Evolutionary conservation across 2,329 filamentous ascomycete species (phyloP), one percentile per base, ranked within the genome.

Genomic region (Ceratocystis cacaofunesta): DNA sequence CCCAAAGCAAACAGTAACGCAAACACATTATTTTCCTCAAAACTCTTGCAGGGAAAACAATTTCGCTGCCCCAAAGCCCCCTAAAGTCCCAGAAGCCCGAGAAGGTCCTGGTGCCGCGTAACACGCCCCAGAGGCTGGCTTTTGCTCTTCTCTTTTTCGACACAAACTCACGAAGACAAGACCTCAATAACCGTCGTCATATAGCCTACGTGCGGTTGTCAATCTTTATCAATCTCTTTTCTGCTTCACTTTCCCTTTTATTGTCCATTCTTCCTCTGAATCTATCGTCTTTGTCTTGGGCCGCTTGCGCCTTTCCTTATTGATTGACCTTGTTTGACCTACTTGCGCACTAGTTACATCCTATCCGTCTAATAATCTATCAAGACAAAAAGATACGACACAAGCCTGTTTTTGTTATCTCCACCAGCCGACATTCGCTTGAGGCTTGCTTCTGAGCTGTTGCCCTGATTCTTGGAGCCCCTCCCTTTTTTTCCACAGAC

Each of bases 341-440:
- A 57, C 25, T n/a, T 57, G 19, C 52, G 52, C 52, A 57, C 52
- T 57, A 57, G 52, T 57, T 57, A 28, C 52, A 57, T 57, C 52
- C 52, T 25, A 32, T 57, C 52, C 52, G 28, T 17, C 52, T 57
- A 57, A 57, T 57, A 30, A 57, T 57, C 52, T 57, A 30, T 57
- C 52, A 28, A 57, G 28, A 57, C 22, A 57, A 57, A 22, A 22
- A 57, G 15, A 32, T n/a, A 25, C 52, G 52, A 57, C 28, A 57
- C 28, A 57, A 32, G 52, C 48, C 48, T 52, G 22, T 12, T 57
- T 55, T 22, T 48, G 5, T 48, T 48, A 19, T 25, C 46, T 22
- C 46, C 46, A 48, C n/a, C 46, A 48, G n/a, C 46, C 46, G 36
- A 41, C 1, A 22, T 12, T 50, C 48, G 48, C 48, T 5, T 50